Evolutionary conservation across 2,329 filamentous ascomycete species (phyloP), one percentile per base, ranked within the genome.

Genomic region (Sporothrix dimorphospora): DNA sequence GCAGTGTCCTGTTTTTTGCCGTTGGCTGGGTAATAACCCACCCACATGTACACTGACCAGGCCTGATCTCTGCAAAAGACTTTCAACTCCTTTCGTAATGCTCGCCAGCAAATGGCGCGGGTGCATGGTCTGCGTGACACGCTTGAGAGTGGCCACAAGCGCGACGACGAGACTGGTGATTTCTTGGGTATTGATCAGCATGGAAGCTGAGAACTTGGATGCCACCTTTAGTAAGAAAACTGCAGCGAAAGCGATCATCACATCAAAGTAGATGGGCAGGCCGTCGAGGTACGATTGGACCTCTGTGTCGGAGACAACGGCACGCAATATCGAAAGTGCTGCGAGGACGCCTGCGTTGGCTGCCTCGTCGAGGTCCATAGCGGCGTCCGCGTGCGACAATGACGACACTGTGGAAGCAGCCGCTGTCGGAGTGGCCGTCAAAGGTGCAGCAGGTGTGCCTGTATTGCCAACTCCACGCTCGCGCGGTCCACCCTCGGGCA

Each of bases 151-250:
- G 16, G 42, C 24, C 24, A 73, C 45, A 2, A 73, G 51, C 12
- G 47, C 49, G 42, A 21, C 57, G 12, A 74, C 49, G 11, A 76
- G 71, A 4, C 47, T 55, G 27, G 68, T 59, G 9, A 85, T 73
- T 38, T 75, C 75, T 9, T 68, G 38, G 7, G 69, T 66, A 71
- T 77, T 72, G 30, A 77, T 65, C 40, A 72, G 61, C 4, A 77
- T 72, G 2, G 72, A 65, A 6, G 69, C 19, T 3, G 70, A 70
- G 57, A 71, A 74, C 42, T 73, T 73, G 11, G 76, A 74, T 5
- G 75, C 73, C 4, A 77, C 75, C 53, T 77, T 77, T 55, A 78
- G 70, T 0, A 78, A 65, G 61, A 79, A 78, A 3, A 72, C 70
- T 0, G 55, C 65, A 7, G 70, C 70, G 66, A 72, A 72, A 16